Evolutionary conservation across 257 asterid genomes (phyloP), one percentile per base, ranked within the genome.

Genomic region (Hygrophila difformis): DNA sequence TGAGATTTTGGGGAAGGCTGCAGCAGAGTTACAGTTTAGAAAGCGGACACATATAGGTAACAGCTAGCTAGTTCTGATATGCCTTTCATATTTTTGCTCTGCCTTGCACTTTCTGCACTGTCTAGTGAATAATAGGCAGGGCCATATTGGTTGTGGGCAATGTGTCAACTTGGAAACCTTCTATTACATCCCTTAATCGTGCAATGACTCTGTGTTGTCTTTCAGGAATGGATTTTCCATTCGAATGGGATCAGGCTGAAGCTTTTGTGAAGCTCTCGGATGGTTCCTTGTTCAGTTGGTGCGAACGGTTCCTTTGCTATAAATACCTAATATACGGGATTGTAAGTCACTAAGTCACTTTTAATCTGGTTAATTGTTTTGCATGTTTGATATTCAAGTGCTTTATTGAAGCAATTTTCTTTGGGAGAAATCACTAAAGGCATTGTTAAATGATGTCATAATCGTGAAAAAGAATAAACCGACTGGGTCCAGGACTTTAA

Each of bases 231-330:
- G 94, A 85, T 59, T 80, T 91, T 67, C 86, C 65, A 16, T 86
- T 91, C 72, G 79, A 79, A 36, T 79, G 87, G 94, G 96, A 91
- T 39, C 87, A 80, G 60, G 80, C 75, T 45, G 71, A 78, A 34
- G 96, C 94, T 52, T 91, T 85, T 61, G 76, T 65, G 50, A 68
- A 72, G 71, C 87, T 85, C 53, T 93, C 98, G 8, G 96, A 91
- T 53, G 96, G 98, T 47, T 82, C 96, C 62, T 71, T 91, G 62
- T 91, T 91, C 84, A 91, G 92, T 62, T 91, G 98, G 98, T 74
- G 79, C 18, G 98, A 91, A 59, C 74, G 98, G 13, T 83, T 65
- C 39, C 76, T 62, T 49, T 79, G 94, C 71, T 86, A 79, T 76
- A 69, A 56, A 50, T 86, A 91, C 71, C 60, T 86, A 14, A 40